These are phyloP conservation scores for Pichia cephalocereana DNA, from an alignment of 805 yeast genomes.

Conservation along the genomic window DNA sequence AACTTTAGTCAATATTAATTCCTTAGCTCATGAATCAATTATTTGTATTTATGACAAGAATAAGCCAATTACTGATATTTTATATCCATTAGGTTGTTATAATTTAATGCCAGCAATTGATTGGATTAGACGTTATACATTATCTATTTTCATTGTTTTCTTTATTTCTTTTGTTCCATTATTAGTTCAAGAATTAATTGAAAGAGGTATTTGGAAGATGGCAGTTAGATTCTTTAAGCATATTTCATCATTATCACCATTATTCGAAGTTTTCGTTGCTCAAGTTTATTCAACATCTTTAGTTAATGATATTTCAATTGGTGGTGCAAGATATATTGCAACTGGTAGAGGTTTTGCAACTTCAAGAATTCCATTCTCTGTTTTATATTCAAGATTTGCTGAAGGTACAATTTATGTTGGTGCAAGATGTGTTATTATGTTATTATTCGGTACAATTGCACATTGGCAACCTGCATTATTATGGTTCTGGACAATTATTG, in stretches of 20 bases:
- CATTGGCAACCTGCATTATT: conserved; percentile 89
- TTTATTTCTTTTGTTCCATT: conserved; percentile 73
- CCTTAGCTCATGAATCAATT: conserved; percentile 65
- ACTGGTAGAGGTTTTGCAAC: conserved; percentile 87
- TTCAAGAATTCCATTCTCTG: conserved; percentile 67
- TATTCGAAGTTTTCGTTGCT: conserved; percentile 78
- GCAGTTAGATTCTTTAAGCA: conserved; percentile 62
- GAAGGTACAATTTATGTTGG: conserved; percentile 80
- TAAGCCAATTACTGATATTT: conserved; percentile 58
- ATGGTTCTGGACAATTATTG: conserved; percentile 95
- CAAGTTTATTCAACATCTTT: conserved; percentile 68
- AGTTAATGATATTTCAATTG: conserved; percentile 62
- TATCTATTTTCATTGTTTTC: conserved; percentile 76
- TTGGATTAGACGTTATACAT: conserved; percentile 75
- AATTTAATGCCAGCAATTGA: conserved; percentile 65
- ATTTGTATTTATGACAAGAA: conserved; percentile 58
- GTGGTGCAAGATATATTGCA: conserved; percentile 82
- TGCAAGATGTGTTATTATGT: conserved; percentile 65
- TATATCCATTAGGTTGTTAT: conserved; percentile 64
- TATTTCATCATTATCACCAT: conserved; percentile 61
- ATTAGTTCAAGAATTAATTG: conserved; percentile 70
- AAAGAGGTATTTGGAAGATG: conserved; percentile 74
- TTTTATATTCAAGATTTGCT: conserved; percentile 68
- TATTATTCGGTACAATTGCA: conserved; percentile 63
- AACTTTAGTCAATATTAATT: conserved; percentile 59